Percentiles rank a stretch among this genome's conserved stretches.
Conservation (phyloP, 805 yeast genomes). For the Saturnispora besseyi region DNA sequence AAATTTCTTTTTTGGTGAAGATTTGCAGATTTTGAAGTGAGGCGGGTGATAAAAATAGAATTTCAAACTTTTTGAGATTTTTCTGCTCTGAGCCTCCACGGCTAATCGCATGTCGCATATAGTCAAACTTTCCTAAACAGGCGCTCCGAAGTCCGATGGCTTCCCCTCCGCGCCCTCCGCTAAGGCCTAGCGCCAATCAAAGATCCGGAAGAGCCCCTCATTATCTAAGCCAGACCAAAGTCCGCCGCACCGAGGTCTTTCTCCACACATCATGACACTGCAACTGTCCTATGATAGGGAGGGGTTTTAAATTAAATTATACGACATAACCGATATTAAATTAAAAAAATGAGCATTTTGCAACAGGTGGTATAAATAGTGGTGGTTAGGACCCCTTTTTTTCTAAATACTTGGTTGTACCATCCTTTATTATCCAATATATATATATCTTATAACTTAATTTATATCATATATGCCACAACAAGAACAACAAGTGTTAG, state of each 20-base stretch:
- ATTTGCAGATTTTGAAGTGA: too few species aligned
- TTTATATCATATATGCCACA: neutral
- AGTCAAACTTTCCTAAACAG: neutral
- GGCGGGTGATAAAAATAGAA: neutral
- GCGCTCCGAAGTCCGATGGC: neutral
- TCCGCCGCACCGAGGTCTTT: neutral
- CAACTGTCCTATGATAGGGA: neutral
- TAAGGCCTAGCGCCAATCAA: neutral
- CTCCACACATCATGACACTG: neutral
- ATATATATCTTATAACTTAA: neutral
- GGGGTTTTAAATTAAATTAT: neutral
- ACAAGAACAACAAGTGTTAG: conserved; percentile 18
- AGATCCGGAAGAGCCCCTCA: neutral
- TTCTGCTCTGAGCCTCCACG: too few species aligned
- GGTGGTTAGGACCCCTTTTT: neutral
- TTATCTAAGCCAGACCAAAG: neutral
- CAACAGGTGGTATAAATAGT: neutral
- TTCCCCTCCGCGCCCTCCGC: neutral
- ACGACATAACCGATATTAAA: neutral
- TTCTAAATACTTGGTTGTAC: neutral
- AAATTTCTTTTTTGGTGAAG: neutral
- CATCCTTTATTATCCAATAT: too few species aligned
- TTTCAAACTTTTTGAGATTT: neutral
- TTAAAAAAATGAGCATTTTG: neutral
- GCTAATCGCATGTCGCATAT: too few species aligned